Evolutionary conservation across 768 basidiomycete species (phyloP).

Genomic region (Inosperma sp.): DNA sequence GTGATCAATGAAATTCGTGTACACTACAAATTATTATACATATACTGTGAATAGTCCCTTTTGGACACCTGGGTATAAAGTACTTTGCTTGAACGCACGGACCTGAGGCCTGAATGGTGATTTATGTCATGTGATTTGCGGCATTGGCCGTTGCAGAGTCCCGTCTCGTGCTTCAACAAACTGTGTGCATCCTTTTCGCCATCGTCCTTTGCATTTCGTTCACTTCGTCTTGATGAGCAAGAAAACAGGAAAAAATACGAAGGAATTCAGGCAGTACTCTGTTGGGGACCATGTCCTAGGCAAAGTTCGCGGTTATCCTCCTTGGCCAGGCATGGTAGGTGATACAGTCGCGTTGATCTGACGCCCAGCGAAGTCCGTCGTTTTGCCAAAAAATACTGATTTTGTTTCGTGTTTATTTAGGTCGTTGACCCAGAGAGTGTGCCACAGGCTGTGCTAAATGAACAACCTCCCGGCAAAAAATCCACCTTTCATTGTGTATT

Average conservation of each 20-base stretch:
- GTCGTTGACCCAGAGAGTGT: slow-evolving; percentile 72
- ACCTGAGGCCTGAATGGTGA: too few species aligned
- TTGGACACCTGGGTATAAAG: background rate
- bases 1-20: too few species aligned
- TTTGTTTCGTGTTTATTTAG: slow-evolving; percentile 39
- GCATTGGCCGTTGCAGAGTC: too few species aligned
- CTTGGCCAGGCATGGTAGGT: slow-evolving; percentile 94
- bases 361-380: slow-evolving; percentile 1
- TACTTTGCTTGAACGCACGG: background rate
- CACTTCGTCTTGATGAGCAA: slow-evolving; percentile 39
- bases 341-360: slow-evolving; percentile 13
- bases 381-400: background rate
- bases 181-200: slow-evolving; percentile 10
- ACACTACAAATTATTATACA: too few species aligned
- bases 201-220: slow-evolving; percentile 2
- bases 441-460: slow-evolving; percentile 55
- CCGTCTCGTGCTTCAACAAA: slow-evolving; percentile 26
- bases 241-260: slow-evolving; percentile 52
- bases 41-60: too few species aligned
- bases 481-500: slow-evolving; percentile 60
- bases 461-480: slow-evolving; percentile 73
- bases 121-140: too few species aligned
- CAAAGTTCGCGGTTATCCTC: slow-evolving; percentile 90
- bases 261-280: slow-evolving; percentile 50
- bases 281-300: slow-evolving; percentile 84